Evolutionary conservation across 164 flowering plant genomes (phyloP), one percentile per base, ranked within the genome.

Genomic region (Cinnamomum chago): DNA sequence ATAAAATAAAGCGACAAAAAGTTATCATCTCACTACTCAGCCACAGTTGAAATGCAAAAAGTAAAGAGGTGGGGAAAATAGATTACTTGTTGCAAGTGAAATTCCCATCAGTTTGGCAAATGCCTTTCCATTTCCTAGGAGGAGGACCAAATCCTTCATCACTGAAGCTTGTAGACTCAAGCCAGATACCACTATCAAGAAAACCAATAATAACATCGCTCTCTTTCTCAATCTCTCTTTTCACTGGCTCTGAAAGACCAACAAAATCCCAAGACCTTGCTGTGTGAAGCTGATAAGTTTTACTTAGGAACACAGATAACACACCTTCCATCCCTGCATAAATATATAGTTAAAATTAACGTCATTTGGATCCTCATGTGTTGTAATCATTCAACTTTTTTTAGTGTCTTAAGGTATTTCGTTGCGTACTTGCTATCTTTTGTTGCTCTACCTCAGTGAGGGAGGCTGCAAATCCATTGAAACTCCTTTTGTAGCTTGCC

Each of bases 61-160:
- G 47, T 1, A 1, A 1, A 5, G 1, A 11, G 30, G 23, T 22
- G 30, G 27, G 18, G 12, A 67, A 27, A 4, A 15, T 13, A 58
- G 4, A 58, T 71, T 87, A 90, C 92, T 88, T 90, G 84, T 89
- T 90, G 83, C 97, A 86, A 23, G 89, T 85, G 85, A 90, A 11
- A 69, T n/a, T 2, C 74, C 68, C 70, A 10, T 50, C 11, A 9
- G 33, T n/a, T 58, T 80, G 72, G 73, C 92, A 88, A 14, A 58
- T 60, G 47, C 92, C 96, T 74, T 82, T 90, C 96, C 93, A 90
- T 82, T 83, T 88, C 13, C 55, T 62, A 1, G 96, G 97, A n/a
- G 92, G 89, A 5, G 91, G 89, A 28, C 90, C 89, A 25, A 86
- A 76, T 58, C 86, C 88, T 66, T 70, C 62, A 40, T 84, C 88